Evolutionary conservation across 257 asterid species (phyloP).

Genomic region (Ehretia macrophylla): DNA sequence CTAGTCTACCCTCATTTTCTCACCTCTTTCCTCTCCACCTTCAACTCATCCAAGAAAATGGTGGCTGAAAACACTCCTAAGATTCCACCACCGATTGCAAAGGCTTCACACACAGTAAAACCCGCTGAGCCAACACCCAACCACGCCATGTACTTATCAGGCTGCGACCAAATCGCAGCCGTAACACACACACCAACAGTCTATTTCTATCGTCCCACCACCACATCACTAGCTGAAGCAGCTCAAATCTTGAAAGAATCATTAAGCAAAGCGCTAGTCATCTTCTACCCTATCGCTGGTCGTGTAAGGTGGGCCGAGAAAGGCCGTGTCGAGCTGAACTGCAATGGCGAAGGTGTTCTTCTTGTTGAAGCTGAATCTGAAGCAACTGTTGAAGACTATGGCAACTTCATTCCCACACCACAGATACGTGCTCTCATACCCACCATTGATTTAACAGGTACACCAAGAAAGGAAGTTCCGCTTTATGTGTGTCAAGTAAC

Average conservation of each 20-base stretch:
- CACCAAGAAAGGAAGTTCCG: conserved; percentile 14
- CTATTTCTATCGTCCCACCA: conserved; percentile 37
- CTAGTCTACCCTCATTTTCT: no score
- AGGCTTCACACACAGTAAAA: conserved; percentile 43
- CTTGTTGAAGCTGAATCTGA: conserved; percentile 49
- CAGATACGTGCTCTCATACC: conserved; percentile 36
- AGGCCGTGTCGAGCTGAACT: conserved; percentile 59
- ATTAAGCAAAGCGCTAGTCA: conserved; percentile 39
- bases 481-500: conserved; percentile 12
- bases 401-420: conserved; percentile 44
- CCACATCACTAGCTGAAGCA: conserved; percentile 14
- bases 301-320: conserved; percentile 41
- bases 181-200: conserved; percentile 53
- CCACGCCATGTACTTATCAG: conserved; percentile 31
- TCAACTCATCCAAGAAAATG: conserved; percentile 15
- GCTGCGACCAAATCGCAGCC: conserved; percentile 51
- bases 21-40: background rate
- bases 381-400: conserved; percentile 40
- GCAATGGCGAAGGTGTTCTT: conserved; percentile 44
- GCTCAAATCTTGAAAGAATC: conserved; percentile 22
- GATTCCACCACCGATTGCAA: conserved; percentile 6
- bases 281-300: conserved; percentile 58
- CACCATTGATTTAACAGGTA: background rate
- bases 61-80: conserved; percentile 1
- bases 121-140: conserved; percentile 54